A percentile compares a stretch with the other conserved stretches of the same genome.
These are phyloP conservation scores for Phaeosphaeriaceae sp. DNA, from an alignment of 2,329 filamentous ascomycete genomes.

Conservation along the genomic window DNA sequence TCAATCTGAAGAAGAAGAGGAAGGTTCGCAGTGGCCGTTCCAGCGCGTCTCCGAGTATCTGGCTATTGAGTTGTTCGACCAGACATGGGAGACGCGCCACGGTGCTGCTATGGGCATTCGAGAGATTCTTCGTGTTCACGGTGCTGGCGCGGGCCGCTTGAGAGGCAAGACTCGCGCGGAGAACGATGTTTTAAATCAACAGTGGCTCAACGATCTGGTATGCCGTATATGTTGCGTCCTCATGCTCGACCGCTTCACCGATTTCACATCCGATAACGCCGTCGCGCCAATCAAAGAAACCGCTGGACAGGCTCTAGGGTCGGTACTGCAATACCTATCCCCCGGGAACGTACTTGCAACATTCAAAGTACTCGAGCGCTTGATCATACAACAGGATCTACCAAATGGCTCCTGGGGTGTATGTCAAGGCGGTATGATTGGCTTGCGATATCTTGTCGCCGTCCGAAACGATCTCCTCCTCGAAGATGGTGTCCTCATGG, in stretches of 20 bases:
- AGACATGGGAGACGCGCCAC: slow-evolving; percentile 93
- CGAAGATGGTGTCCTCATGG: slow-evolving; percentile 82
- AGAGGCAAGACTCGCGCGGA: slow-evolving; percentile 73
- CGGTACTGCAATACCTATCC: slow-evolving; percentile 84
- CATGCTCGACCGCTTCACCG: slow-evolving; percentile 96
- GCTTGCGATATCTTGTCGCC: slow-evolving; percentile 91
- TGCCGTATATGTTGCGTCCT: slow-evolving; percentile 94
- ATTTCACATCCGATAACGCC: slow-evolving; percentile 97
- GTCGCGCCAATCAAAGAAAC: slow-evolving; percentile 96
- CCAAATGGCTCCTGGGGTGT: slow-evolving; percentile 81
- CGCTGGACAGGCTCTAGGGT: slow-evolving; percentile 90
- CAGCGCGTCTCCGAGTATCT: slow-evolving; percentile 93
- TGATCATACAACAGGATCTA: slow-evolving; percentile 87
- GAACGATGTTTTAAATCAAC: slow-evolving; percentile 80
- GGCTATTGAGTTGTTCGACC: slow-evolving; percentile 90
- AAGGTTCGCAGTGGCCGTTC: slow-evolving; percentile 90
- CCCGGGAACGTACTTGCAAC: slow-evolving; percentile 80
- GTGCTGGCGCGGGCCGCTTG: slow-evolving; percentile 81
- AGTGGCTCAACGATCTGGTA: slow-evolving; percentile 93
- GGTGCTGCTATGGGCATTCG: slow-evolving; percentile 94
- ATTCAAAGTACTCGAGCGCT: slow-evolving; percentile 82
- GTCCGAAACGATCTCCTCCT: slow-evolving; percentile 92
- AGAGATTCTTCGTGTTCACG: slow-evolving; percentile 91
- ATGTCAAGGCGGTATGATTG: slow-evolving; percentile 98
- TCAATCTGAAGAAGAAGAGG: slow-evolving; percentile 75